Conservation (phyloP, 176 grass and related monocot genomes). For the Oropetium thomaeum region DNA sequence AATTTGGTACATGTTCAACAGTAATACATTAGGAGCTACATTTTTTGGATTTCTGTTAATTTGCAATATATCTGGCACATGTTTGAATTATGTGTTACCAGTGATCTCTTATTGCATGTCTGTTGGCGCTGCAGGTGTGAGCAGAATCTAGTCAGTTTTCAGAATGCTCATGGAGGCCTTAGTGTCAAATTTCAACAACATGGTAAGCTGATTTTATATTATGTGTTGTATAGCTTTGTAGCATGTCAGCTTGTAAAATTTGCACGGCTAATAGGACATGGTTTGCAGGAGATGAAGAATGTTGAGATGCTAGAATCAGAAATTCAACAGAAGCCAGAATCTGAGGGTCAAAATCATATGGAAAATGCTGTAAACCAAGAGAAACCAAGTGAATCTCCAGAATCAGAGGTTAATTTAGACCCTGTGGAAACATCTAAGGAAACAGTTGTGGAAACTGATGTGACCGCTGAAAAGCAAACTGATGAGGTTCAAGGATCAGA, state of each 20-base stretch:
- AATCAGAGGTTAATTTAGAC: slow-evolving; percentile 1
- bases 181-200: slow-evolving; percentile 16
- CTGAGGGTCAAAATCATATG: slow-evolving; percentile 2
- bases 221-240: background rate
- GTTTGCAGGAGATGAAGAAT: slow-evolving; percentile 28
- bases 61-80: background rate
- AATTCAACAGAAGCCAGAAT: slow-evolving; percentile 23
- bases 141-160: background rate
- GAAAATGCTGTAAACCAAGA: slow-evolving; percentile 17
- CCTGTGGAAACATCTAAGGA: slow-evolving; percentile 16
- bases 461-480: slow-evolving; percentile 11
- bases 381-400: slow-evolving; percentile 1
- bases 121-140: background rate
- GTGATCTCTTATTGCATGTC: slow-evolving; percentile 8
- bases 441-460: slow-evolving; percentile 22
- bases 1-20: background rate
- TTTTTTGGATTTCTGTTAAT: background rate
- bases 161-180: background rate
- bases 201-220: slow-evolving; percentile 24
- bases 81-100: background rate
- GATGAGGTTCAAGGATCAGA: background rate
- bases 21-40: background rate
- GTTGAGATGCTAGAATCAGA: background rate
- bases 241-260: background rate
- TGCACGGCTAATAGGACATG: background rate